A percentile compares a stretch with the other conserved stretches of the same genome.
phyloP scores from a whole-genome alignment of 2,329 filamentous ascomycete genomes.

The Talaromyces albobiverticillius region DNA sequence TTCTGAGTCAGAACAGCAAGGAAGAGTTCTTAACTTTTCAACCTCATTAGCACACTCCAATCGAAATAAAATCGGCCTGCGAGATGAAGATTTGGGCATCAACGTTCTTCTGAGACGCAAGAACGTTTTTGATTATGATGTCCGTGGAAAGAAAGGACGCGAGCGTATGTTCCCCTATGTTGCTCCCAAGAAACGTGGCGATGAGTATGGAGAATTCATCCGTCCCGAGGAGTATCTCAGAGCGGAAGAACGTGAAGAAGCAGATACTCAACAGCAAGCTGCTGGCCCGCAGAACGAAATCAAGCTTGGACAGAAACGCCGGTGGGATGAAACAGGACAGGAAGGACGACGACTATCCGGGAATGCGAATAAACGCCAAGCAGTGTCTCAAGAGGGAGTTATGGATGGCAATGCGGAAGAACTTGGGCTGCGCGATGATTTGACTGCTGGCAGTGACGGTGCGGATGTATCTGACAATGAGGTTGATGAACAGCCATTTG shows the following conservation, averaged over 20 bases:
- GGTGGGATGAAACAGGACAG: conserved; percentile 73
- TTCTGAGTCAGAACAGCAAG: conserved; percentile 85
- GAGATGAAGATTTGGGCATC: conserved; percentile 86
- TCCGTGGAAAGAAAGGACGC: conserved; percentile 83
- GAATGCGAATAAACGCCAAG: conserved; percentile 43
- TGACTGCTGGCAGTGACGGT: conserved; percentile 54
- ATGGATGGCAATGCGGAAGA: conserved; percentile 49
- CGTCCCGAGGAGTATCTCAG: conserved; percentile 89
- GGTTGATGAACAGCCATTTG: conserved; percentile 45
- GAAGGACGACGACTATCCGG: conserved; percentile 40
- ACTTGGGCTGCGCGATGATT: conserved; percentile 42
- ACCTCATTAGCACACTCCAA: conserved; percentile 79
- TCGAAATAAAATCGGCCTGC: conserved; percentile 80
- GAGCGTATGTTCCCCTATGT: conserved; percentile 91
- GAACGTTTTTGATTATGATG: conserved; percentile 89
- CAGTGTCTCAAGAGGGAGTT: conserved; percentile 20
- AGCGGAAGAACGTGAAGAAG: conserved; percentile 83
- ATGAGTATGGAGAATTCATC: conserved; percentile 93
- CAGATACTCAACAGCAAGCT: conserved; percentile 60
- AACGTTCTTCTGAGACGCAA: conserved; percentile 87
- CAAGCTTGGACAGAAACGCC: conserved; percentile 83
- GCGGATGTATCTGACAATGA: conserved; percentile 57
- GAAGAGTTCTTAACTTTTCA: conserved; percentile 84
- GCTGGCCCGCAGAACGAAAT: conserved; percentile 55
- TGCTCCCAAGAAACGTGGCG: conserved; percentile 71